Percentiles rank a stretch among this genome's conserved stretches.
Evolutionary conservation across 305 asterid genomes (phyloP).

Genomic region (Solanum hybrid): DNA sequence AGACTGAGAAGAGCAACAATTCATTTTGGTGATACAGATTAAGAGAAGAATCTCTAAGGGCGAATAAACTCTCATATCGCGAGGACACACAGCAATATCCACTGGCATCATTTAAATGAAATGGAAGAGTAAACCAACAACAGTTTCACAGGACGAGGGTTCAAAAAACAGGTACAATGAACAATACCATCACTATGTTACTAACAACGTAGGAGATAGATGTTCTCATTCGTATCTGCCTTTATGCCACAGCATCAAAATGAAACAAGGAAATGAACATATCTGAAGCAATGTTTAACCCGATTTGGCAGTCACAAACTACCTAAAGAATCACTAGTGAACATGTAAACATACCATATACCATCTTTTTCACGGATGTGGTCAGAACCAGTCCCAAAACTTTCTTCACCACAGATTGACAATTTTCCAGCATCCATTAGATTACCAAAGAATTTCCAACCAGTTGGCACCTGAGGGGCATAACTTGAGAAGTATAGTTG

Average conservation of each 20-base stretch:
- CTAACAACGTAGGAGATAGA: not conserved
- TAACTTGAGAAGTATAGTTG: not conserved
- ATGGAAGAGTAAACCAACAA: not conserved
- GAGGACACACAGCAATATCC: not conserved
- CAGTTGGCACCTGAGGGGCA: conserved; percentile 78
- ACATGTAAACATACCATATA: conserved; percentile 52
- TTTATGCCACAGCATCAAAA: not conserved
- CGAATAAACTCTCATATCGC: not conserved
- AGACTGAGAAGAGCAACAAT: not conserved
- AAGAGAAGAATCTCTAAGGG: not conserved
- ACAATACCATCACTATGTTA: not conserved
- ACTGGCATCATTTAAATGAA: not conserved
- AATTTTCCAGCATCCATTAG: conserved; percentile 94
- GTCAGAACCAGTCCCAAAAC: conserved; percentile 97
- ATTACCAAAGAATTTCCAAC: conserved; percentile 98
- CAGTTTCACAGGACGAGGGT: not conserved
- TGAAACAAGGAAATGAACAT: not conserved
- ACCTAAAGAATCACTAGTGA: conserved; percentile 4
- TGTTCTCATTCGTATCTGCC: not conserved
- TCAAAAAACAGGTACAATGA: not conserved
- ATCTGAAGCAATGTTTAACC: not conserved
- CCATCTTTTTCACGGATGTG: conserved; percentile 99
- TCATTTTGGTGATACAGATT: not conserved
- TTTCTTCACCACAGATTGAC: conserved; percentile 97
- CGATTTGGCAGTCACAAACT: not conserved